These are phyloP conservation scores for Candida tammaniensis DNA, from an alignment of 805 yeast species.

Conservation along the genomic window DNA sequence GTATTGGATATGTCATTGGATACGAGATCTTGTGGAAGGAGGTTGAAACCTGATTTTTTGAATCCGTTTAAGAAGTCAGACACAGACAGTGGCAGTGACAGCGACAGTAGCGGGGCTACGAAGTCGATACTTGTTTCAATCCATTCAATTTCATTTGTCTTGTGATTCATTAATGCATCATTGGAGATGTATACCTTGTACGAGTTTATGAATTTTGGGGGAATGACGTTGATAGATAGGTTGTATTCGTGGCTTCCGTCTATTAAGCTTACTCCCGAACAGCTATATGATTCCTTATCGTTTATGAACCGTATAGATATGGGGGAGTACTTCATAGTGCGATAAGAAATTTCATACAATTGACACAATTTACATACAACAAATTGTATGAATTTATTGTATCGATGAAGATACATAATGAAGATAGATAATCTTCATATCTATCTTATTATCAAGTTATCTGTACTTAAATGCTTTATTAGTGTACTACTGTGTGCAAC, in stretches of 20 bases:
- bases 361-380: background rate
- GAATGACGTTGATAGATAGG: slow-evolving; percentile 16
- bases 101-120: background rate
- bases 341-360: too few relatives aligned
- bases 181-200: slow-evolving; percentile 11
- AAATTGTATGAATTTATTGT: too few relatives aligned
- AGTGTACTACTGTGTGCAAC: too few relatives aligned
- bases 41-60: slow-evolving; percentile 19
- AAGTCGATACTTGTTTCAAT: slow-evolving; percentile 9
- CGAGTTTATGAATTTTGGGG: slow-evolving; percentile 8
- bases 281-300: slow-evolving; percentile 14
- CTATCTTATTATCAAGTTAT: too few relatives aligned
- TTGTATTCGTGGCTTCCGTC: slow-evolving; percentile 11
- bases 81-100: too few relatives aligned
- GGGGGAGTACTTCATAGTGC: slow-evolving; percentile 19
- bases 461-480: too few relatives aligned
- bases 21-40: slow-evolving; percentile 19
- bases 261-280: slow-evolving; percentile 22
- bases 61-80: slow-evolving; percentile 16
- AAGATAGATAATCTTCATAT: too few relatives aligned
- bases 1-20: slow-evolving; percentile 1
- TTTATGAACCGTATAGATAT: slow-evolving; percentile 21
- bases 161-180: slow-evolving; percentile 6
- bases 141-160: slow-evolving; percentile 15
- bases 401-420: too few relatives aligned